Percentiles rank a stretch among this genome's conserved stretches.
Evolutionary conservation across 192 early-diverging fungal species (phyloP).

Genomic region (Podila minutissima): DNA sequence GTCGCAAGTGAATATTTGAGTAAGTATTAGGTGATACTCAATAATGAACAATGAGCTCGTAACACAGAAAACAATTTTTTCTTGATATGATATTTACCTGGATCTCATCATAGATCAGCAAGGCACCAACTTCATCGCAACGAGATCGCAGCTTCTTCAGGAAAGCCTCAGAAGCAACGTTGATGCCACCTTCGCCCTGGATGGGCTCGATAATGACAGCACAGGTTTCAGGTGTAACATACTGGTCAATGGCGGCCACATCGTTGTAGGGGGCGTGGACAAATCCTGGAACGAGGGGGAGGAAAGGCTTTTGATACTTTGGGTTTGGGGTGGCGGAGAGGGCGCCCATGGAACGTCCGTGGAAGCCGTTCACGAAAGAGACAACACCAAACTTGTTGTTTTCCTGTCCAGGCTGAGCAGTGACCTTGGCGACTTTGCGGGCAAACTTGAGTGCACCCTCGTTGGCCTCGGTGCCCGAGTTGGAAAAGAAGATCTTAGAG

Average conservation of each 20-base stretch:
- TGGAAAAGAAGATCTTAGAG: constrained; percentile 90
- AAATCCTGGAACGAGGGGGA: constrained; percentile 91
- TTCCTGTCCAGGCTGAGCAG: constrained; percentile 57
- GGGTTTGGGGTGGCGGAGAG: constrained; percentile 92
- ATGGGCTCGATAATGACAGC: constrained; percentile 97
- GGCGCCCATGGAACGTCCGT: constrained; percentile 96
- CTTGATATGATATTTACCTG: constrained; percentile 63
- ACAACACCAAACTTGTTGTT: constrained; percentile 79
- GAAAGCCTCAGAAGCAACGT: constrained; percentile 77
- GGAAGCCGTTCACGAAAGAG: constrained; percentile 93
- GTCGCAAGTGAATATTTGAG: constrained; percentile 9
- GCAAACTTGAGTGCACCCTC: constrained; percentile 98
- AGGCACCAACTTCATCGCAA: constrained; percentile 87
- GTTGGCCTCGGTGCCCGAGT: constrained; percentile 98
- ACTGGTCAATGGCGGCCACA: constrained; percentile 62
- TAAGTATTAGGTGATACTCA: not conserved
- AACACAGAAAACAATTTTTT: not conserved
- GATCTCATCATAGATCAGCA: constrained; percentile 97
- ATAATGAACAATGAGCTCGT: constrained; percentile 7
- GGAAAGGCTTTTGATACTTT: constrained; percentile 96
- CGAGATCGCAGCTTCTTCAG: constrained; percentile 77
- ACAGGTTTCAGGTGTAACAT: constrained; percentile 83
- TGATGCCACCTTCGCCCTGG: constrained; percentile 96
- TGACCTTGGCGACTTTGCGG: constrained; percentile 81
- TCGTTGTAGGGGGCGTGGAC: constrained; percentile 78